Base-by-base conservation (phyloP, 768 basidiomycete genomes). In the button mushroom (Agaricus bisporus) region DNA sequence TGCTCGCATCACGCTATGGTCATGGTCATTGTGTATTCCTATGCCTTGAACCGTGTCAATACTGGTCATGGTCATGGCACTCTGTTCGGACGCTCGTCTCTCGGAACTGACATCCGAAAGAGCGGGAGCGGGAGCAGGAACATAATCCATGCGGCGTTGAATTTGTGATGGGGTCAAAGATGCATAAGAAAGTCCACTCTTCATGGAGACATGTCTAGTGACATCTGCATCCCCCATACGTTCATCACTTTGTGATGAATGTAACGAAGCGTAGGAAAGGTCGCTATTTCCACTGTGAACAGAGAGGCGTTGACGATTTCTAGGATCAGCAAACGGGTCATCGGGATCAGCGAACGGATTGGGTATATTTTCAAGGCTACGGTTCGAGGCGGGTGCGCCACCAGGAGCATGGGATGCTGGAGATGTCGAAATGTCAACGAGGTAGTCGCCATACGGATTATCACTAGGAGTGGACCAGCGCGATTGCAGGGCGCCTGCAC, bases 321-420 rank as follows among this genome's bases (percentile, higher is more conserved):
- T 17, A 17, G 51, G 51, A 22, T 53, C 51, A 9, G 45, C 25
- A 18, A 53, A 53, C 9, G 51, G 51, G 10, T 47, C 38, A n/a
- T 47, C 28, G n/a, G 51, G 51, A n/a, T 53, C 51, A 10, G 45
- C 25, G 38, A 53, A 53, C 7, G 51, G 51, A n/a, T 53, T 17
- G 3, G 36, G 11, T 9, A 39, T 14, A 14, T 9, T 12, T 22
- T 39, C 51, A 14, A 53, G 4, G 20, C 47, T 32, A 35, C 46
- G 25, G 37, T 45, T 46, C 15, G 51, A 41, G 3, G 44, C 44
- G n/a, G 51, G 38, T 22, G 51, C 29, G 29, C 44, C 22, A 11
- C 51, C 25, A 6, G 51, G 38, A 28, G 36, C 9, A 22, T 29
- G 44, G 25, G 26, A 17, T 17, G 9, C 28, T 14, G 17, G 26